These are phyloP conservation scores for Termitomyces sp. DNA, from an alignment of 768 basidiomycete genomes.

Conservation along the genomic window DNA sequence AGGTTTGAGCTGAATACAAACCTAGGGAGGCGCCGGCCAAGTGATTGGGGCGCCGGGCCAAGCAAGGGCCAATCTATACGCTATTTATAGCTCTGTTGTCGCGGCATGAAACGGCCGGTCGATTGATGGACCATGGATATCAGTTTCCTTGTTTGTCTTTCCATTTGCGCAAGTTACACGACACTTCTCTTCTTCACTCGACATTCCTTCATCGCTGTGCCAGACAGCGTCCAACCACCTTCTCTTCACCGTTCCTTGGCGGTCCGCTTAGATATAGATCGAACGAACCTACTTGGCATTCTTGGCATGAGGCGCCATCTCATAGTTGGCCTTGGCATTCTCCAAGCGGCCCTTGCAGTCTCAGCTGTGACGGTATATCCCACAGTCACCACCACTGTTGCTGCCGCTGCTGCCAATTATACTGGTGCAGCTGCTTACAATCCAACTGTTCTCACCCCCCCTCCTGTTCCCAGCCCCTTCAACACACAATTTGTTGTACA, in stretches of 20 bases:
- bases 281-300: neutral
- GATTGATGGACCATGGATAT: neutral
- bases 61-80: too few species aligned
- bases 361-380: constrained; percentile 30
- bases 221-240: neutral
- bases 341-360: constrained; percentile 6
- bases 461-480: constrained; percentile 42
- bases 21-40: too few species aligned
- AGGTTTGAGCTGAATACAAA: too few species aligned
- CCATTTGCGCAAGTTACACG: neutral
- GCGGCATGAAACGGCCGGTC: neutral
- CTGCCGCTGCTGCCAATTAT: constrained; percentile 33
- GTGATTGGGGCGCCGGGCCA: too few species aligned
- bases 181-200: neutral
- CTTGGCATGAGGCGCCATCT: constrained; percentile 6
- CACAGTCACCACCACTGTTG: constrained; percentile 16
- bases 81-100: too few species aligned
- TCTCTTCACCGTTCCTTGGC: neutral
- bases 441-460: constrained; percentile 40
- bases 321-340: constrained; percentile 6
- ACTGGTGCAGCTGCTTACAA: constrained; percentile 51
- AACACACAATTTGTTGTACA: constrained; percentile 40
- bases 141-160: neutral
- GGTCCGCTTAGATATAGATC: neutral
- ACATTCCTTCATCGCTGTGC: neutral